Percentiles rank a stretch among this genome's conserved stretches.
Conservation (phyloP, 1,139 yeast genomes). For the Pichia norvegensis region DNA sequence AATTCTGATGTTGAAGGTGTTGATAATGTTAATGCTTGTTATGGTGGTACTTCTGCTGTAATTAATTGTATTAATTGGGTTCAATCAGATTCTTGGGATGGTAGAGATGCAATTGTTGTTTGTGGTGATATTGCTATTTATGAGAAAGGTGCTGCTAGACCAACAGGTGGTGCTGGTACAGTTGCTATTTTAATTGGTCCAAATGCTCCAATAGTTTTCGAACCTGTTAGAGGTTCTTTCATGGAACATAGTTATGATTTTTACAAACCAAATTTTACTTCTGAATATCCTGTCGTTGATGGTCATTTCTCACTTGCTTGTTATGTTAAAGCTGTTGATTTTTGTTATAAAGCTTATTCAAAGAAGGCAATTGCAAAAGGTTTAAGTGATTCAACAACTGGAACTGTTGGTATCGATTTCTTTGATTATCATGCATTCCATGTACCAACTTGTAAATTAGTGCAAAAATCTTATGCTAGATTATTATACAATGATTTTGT, state of each 20-base stretch:
- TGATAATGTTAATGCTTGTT: constrained; percentile 95
- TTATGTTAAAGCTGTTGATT: constrained; percentile 89
- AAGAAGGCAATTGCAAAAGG: constrained; percentile 63
- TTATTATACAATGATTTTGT: constrained; percentile 81
- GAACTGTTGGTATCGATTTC: constrained; percentile 58
- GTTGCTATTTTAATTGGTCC: constrained; percentile 95
- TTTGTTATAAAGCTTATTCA: constrained; percentile 76
- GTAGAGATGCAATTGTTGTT: constrained; percentile 94
- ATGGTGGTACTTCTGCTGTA: constrained; percentile 96
- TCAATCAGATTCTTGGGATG: constrained; percentile 96
- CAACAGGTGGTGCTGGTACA: constrained; percentile 99
- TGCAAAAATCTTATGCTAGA: constrained; percentile 88
- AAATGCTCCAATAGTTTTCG: constrained; percentile 94
- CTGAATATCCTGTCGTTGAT: constrained; percentile 96
- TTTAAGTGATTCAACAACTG: constrained; percentile 32
- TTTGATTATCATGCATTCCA: constrained; percentile 97
- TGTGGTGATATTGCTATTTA: constrained; percentile 98
- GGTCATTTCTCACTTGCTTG: constrained; percentile 94
- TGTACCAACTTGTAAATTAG: constrained; percentile 96
- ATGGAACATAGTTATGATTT: constrained; percentile 97
- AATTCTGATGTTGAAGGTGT: constrained; percentile 93
- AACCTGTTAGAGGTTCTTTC: constrained; percentile 77
- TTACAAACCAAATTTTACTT: constrained; percentile 94
- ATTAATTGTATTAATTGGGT: constrained; percentile 94
- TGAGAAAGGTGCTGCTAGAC: constrained; percentile 96